Percentiles rank a stretch among this genome's conserved stretches.
phyloP scores from a whole-genome alignment of 1,139 yeast genomes.

The Dujonia santamariae region DNA sequence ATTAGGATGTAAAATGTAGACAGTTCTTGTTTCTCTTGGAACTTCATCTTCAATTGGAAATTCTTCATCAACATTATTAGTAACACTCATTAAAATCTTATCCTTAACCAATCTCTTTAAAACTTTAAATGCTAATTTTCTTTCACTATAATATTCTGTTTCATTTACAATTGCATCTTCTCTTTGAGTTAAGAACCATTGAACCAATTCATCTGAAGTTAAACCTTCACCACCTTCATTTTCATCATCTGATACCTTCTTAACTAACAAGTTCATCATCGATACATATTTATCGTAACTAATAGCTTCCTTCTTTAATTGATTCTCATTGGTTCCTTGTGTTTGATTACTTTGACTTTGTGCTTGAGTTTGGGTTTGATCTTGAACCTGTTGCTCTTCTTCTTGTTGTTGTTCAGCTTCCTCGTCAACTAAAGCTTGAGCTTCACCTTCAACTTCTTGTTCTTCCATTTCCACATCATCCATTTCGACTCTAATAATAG shows the following conservation, averaged over 20 bases:
- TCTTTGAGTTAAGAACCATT: slow-evolving; percentile 76
- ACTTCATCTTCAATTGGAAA: slow-evolving; percentile 19
- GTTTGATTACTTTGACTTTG: slow-evolving; percentile 6
- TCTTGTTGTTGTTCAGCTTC: slow-evolving; percentile 9
- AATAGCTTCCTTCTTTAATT: slow-evolving; percentile 37
- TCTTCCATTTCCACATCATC: slow-evolving; percentile 89
- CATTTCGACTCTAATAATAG: slow-evolving; percentile 90
- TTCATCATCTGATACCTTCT: slow-evolving; percentile 61
- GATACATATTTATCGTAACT: slow-evolving; percentile 84
- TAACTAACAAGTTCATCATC: slow-evolving; percentile 79
- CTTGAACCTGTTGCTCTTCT: slow-evolving; percentile 7
- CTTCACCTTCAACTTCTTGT: slow-evolving; percentile 33
- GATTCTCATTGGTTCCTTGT: slow-evolving; percentile 1
- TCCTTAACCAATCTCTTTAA: slow-evolving; percentile 83
- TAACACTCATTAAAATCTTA: slow-evolving; percentile 77
- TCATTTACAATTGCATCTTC: slow-evolving; percentile 73
- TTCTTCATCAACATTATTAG: slow-evolving; percentile 49
- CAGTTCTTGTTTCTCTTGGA: slow-evolving; percentile 19
- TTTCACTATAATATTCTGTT: slow-evolving; percentile 68
- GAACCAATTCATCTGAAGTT: slow-evolving; percentile 65
- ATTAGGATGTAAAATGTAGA: slow-evolving; percentile 87
- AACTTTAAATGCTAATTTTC: slow-evolving; percentile 74
- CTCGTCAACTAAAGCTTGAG: slow-evolving; percentile 12
- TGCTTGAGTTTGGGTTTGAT: slow-evolving; percentile 3
- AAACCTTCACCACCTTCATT: slow-evolving; percentile 60